A percentile compares a stretch with the other conserved stretches of the same genome.
These are phyloP conservation scores for Pseudocercospora fuligena DNA, from an alignment of 2,329 filamentous ascomycete species.

Conservation along the genomic window DNA sequence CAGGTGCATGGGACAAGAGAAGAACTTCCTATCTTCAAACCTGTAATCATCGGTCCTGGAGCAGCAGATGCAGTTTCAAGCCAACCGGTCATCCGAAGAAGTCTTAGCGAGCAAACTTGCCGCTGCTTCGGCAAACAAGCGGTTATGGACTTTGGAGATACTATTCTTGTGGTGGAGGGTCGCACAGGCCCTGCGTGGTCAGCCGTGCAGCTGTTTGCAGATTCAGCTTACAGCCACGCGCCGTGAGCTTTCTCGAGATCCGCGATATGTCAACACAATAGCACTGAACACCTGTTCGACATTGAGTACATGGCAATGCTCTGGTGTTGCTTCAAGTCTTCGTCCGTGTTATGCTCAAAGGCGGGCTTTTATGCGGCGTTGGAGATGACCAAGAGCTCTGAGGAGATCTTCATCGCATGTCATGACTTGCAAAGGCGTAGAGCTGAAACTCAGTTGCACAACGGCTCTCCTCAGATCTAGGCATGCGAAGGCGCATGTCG, in stretches of 20 bases:
- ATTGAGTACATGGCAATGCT: background rate
- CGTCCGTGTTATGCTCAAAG: background rate
- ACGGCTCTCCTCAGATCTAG: constrained; percentile 7
- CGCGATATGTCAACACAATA: background rate
- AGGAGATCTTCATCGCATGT: background rate
- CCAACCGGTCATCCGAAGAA: no score
- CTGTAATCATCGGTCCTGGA: no score
- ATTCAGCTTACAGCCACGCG: background rate
- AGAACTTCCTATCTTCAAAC: no score
- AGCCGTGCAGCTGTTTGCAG: background rate
- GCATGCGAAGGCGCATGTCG: background rate
- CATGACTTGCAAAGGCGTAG: background rate
- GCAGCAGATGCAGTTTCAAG: no score
- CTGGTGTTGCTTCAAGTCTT: background rate
- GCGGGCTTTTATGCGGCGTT: background rate
- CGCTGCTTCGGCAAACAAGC: no score
- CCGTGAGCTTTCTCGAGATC: background rate
- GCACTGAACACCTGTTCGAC: background rate
- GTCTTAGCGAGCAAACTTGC: no score
- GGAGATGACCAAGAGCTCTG: background rate
- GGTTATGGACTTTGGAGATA: background rate
- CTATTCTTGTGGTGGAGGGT: constrained; percentile 1
- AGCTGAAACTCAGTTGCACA: background rate
- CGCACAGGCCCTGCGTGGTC: background rate
- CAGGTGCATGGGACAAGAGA: no score